A percentile compares a stretch with the other conserved stretches of the same genome.
phyloP scores from a whole-genome alignment of 148 eudicot genomes.

The Rhododendron vialii region DNA sequence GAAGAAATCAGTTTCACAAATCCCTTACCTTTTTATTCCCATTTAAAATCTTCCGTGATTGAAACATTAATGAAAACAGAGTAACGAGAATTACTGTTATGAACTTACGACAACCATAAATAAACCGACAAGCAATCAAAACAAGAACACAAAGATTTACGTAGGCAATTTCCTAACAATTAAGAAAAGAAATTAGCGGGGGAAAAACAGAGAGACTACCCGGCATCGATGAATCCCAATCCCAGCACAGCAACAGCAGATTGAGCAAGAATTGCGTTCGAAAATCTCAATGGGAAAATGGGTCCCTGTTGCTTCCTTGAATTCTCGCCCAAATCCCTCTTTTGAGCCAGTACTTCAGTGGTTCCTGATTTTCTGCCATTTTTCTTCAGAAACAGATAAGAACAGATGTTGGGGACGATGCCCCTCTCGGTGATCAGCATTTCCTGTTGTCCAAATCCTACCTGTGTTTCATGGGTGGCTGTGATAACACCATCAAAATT shows the following conservation, averaged over 20 bases:
- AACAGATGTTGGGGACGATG: slow-evolving; percentile 9
- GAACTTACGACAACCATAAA: no score
- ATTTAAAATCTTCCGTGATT: no score
- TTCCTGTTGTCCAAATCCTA: slow-evolving; percentile 9
- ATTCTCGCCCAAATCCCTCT: slow-evolving; percentile 26
- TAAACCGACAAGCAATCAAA: no score
- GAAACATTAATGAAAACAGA: background rate
- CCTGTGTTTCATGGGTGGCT: background rate
- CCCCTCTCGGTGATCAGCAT: slow-evolving; percentile 36
- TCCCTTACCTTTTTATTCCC: background rate
- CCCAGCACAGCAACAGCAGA: slow-evolving; percentile 59
- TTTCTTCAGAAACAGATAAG: slow-evolving; percentile 7
- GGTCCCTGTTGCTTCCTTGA: slow-evolving; percentile 21
- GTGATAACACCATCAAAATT: background rate
- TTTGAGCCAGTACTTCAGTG: slow-evolving; percentile 19
- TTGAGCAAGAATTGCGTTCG: slow-evolving; percentile 44
- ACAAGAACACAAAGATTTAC: no score
- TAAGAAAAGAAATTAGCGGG: background rate
- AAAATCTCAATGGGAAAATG: slow-evolving; percentile 20
- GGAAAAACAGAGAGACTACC: slow-evolving; percentile 25
- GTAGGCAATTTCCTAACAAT: no score
- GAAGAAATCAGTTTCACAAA: background rate
- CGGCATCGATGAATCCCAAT: slow-evolving; percentile 86
- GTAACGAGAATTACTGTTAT: background rate
- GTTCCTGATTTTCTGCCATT: slow-evolving; percentile 23